Conservation (phyloP, 1,284 basidiomycete species). For the Ganoderma sinense region DNA sequence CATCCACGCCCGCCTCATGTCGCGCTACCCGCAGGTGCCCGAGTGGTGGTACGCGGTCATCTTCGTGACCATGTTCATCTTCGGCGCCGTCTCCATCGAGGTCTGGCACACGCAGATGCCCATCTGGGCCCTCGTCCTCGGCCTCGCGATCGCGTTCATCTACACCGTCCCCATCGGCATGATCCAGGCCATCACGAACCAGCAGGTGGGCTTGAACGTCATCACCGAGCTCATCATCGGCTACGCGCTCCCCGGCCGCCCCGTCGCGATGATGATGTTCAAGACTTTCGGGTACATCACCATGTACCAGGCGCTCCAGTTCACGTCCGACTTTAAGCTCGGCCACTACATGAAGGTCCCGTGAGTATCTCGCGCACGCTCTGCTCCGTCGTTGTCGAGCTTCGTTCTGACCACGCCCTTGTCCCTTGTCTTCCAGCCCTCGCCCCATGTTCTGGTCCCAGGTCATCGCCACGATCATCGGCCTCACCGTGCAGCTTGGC, state of each 20-base stretch:
- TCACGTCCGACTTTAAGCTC: slow-evolving; percentile 76
- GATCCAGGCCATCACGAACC: slow-evolving; percentile 63
- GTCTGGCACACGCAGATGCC: slow-evolving; percentile 74
- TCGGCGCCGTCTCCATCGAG: slow-evolving; percentile 74
- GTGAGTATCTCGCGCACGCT: slow-evolving; percentile 27
- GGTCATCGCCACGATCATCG: slow-evolving; percentile 68
- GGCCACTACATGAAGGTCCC: slow-evolving; percentile 80
- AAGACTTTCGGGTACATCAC: slow-evolving; percentile 61
- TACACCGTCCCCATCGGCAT: slow-evolving; percentile 62
- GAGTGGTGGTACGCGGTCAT: slow-evolving; percentile 62
- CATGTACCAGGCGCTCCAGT: slow-evolving; percentile 49
- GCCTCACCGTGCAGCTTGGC: slow-evolving; percentile 68
- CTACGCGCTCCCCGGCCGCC: slow-evolving; percentile 55
- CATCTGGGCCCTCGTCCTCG: slow-evolving; percentile 63
- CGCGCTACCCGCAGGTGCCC: slow-evolving; percentile 65
- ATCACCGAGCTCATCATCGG: slow-evolving; percentile 60
- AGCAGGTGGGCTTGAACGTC: slow-evolving; percentile 57
- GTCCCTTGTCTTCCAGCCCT: too few species aligned
- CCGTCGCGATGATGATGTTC: slow-evolving; percentile 62
- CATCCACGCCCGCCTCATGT: slow-evolving; percentile 68
- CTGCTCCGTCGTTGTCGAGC: too few species aligned
- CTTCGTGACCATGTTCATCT: slow-evolving; percentile 62
- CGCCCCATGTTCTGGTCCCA: slow-evolving; percentile 67
- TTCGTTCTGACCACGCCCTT: too few species aligned
- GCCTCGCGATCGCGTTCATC: slow-evolving; percentile 47